phyloP scores from a whole-genome alignment of 768 basidiomycete genomes.

The Leccinum broughii region DNA sequence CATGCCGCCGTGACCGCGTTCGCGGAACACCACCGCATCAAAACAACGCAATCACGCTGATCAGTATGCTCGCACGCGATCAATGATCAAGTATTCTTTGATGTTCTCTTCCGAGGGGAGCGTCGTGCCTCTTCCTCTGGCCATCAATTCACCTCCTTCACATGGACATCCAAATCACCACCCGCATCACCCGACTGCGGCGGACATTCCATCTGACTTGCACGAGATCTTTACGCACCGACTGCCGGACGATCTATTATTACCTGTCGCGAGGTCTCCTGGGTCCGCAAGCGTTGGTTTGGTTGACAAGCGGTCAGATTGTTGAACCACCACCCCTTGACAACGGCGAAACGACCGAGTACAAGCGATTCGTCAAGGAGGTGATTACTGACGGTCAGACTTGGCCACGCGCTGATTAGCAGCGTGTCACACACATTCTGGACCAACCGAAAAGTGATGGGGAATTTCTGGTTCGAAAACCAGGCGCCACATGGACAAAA shows the following conservation, averaged over 20 bases:
- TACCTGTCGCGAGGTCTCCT: constrained; percentile 92
- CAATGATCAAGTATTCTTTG: constrained; percentile 90
- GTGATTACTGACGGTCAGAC: constrained; percentile 94
- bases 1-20: constrained; percentile 76
- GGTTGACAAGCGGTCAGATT: constrained; percentile 87
- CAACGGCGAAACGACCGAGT: constrained; percentile 94
- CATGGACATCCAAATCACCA: constrained; percentile 57
- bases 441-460: constrained; percentile 71
- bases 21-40: constrained; percentile 80
- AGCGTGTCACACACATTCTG: constrained; percentile 80
- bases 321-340: constrained; percentile 87
- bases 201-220: constrained; percentile 87
- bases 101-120: constrained; percentile 85
- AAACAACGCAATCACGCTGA: constrained; percentile 76
- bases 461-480: constrained; percentile 76
- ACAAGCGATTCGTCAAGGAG: constrained; percentile 92
- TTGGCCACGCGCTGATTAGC: constrained; percentile 86
- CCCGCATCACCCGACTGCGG: constrained; percentile 69
- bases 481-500: constrained; percentile 51
- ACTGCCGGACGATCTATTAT: constrained; percentile 96
- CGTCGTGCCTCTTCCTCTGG: constrained; percentile 76
- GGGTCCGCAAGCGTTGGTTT: constrained; percentile 88
- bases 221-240: constrained; percentile 95
- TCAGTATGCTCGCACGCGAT: constrained; percentile 83
- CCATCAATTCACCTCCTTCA: constrained; percentile 49